Evolutionary conservation across 2,329 filamentous ascomycete genomes (phyloP), one percentile per base, ranked within the genome.

Genomic region (Colletotrichum agaves): DNA sequence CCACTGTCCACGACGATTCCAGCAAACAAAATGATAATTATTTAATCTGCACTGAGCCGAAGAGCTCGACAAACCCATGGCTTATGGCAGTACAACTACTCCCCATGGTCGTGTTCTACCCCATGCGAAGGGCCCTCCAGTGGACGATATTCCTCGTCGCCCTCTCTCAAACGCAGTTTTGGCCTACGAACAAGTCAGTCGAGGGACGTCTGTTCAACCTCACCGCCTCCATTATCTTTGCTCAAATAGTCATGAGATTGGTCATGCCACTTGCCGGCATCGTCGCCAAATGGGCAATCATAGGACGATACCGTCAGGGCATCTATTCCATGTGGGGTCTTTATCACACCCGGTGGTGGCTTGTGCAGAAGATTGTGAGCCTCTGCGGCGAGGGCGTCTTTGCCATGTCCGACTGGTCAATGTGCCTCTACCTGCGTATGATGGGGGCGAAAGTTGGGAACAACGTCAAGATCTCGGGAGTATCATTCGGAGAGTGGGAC

Each of bases 271-370:
- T 83, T 27, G 43, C 83, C 21, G 85, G 81, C n/a, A 85, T 88
- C 23, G 44, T 76, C 3, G 77, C 81, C 55, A 88, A 88, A 72
- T 88, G 86, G 86, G 49, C 84, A 5, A 77, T 88, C 58, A 83
- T 88, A 46, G 86, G 86, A 11, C 80, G 81, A 1, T 84, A 86
- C 72, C 78, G 77, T 39, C 80, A 85, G 72, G 86, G 86, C 0
- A 73, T 87, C 2, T 87, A 85, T 71, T 85, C 86, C 2, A 88
- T 88, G 86, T 88, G 86, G 86, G 85, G 85, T 1, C 69, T 73
- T 1, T 88, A 88, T 71, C 86, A 88, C 72, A 87, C 84, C 0
- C 79, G 84, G 8, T 88, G 86, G 86, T 88, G 86, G 86, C 71
- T 88, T 61, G 81, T 83, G 1, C 82, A 88, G 72, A 88, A 88